Evolutionary conservation across 768 basidiomycete species (phyloP).

Genomic region (Paxillus involutus): DNA sequence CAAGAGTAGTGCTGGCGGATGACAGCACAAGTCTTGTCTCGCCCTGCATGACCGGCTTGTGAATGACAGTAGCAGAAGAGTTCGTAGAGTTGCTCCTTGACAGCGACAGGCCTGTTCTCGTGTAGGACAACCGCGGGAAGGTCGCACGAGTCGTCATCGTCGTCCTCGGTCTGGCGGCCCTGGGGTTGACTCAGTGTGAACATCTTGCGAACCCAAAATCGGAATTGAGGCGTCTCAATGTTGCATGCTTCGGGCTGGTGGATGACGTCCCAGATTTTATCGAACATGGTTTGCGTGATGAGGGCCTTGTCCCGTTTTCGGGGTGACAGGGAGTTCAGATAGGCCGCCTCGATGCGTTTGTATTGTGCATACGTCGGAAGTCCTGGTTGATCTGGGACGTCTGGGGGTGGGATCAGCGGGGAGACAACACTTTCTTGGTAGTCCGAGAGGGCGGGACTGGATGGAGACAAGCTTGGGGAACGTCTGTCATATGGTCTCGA

Average conservation of each 20-base stretch:
- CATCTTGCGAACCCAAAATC: constrained; percentile 85
- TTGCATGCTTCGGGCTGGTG: constrained; percentile 48
- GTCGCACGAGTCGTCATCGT: constrained; percentile 17
- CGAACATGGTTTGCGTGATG: constrained; percentile 68
- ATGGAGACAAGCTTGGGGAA: constrained; percentile 1
- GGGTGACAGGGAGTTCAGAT: constrained; percentile 57
- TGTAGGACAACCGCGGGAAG: constrained; percentile 56
- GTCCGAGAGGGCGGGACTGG: constrained; percentile 7
- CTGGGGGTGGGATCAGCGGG: neutral
- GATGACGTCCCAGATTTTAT: constrained; percentile 70
- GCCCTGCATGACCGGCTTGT: constrained; percentile 65
- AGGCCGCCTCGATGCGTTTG: constrained; percentile 54
- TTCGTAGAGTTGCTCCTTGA: constrained; percentile 77
- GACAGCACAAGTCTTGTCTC: constrained; percentile 73
- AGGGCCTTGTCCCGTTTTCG: constrained; percentile 68
- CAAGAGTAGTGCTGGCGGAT: constrained; percentile 74
- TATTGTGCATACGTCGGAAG: constrained; percentile 66
- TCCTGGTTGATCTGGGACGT: constrained; percentile 36
- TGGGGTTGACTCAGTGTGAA: constrained; percentile 48
- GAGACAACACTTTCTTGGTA: neutral
- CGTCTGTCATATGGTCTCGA: constrained; percentile 23
- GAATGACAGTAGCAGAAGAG: constrained; percentile 74
- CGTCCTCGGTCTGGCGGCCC: constrained; percentile 15
- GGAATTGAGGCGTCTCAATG: constrained; percentile 63
- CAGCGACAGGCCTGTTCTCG: constrained; percentile 70